These are phyloP conservation scores for Aspergillus sclerotiicarbonarius DNA, from an alignment of 495 filamentous ascomycete species.

Conservation along the genomic window DNA sequence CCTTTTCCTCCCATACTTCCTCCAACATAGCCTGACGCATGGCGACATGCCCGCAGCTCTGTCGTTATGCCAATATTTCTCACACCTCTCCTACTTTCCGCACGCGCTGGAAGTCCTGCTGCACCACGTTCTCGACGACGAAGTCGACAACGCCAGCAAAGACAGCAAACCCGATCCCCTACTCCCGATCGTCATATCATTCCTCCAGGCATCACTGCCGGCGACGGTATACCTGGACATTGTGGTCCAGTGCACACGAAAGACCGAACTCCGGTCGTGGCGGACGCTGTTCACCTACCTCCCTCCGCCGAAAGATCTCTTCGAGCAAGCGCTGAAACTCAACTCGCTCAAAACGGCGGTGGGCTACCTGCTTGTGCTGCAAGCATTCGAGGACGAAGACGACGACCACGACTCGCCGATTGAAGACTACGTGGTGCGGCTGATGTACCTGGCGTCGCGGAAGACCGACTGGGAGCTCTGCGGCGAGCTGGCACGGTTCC, in stretches of 20 bases:
- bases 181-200: constrained; percentile 81
- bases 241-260: constrained; percentile 94
- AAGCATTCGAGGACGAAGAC: constrained; percentile 86
- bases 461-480: constrained; percentile 96
- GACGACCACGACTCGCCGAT: constrained; percentile 63
- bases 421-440: constrained; percentile 65
- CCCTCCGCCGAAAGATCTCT: constrained; percentile 84
- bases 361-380: constrained; percentile 92
- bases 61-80: constrained; percentile 75
- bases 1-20: constrained; percentile 83
- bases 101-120: constrained; percentile 91
- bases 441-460: constrained; percentile 77
- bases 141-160: constrained; percentile 74
- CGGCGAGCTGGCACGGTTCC: constrained; percentile 88
- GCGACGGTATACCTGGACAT: constrained; percentile 79
- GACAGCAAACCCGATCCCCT: constrained; percentile 64
- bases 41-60: constrained; percentile 73
- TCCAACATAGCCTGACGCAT: constrained; percentile 70
- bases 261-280: constrained; percentile 96
- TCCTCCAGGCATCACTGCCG: constrained; percentile 80
- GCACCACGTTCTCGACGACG: constrained; percentile 91
- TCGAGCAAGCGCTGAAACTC: constrained; percentile 82
- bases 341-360: constrained; percentile 92
- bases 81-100: constrained; percentile 81
- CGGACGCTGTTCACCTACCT: constrained; percentile 86